A percentile compares a stretch with the other conserved stretches of the same genome.
These are phyloP conservation scores for Galerina sulciceps DNA, from an alignment of 768 basidiomycete species.

Conservation along the genomic window DNA sequence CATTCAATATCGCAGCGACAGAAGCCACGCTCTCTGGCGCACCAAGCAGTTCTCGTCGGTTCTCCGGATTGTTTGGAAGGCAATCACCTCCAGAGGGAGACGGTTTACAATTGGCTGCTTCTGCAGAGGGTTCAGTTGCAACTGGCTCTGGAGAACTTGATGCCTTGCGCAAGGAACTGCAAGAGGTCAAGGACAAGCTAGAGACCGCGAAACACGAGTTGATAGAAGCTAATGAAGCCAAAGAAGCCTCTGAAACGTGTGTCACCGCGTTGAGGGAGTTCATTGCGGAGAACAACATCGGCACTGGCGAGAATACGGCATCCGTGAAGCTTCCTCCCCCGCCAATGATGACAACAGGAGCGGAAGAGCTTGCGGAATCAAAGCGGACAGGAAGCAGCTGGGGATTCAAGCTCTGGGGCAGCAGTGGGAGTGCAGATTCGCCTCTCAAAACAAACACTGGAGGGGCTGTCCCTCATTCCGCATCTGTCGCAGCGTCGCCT, in stretches of 20 bases:
- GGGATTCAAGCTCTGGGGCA: conserved; percentile 74
- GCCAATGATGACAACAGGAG: conserved; percentile 42
- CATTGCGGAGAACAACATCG: conserved; percentile 75
- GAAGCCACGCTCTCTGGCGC: conserved; percentile 29
- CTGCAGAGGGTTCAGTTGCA: conserved; percentile 2
- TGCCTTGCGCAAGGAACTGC: conserved; percentile 62
- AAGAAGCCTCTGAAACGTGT: conserved; percentile 86
- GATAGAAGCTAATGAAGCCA: conserved; percentile 78
- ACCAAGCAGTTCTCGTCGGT: conserved; percentile 37
- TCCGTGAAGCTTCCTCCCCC: conserved; percentile 45
- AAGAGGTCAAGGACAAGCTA: conserved; percentile 57
- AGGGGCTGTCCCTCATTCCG: conserved; percentile 11
- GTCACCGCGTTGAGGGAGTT: conserved; percentile 83
- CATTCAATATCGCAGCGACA: conserved; percentile 34
- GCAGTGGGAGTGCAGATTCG: conserved; percentile 12
- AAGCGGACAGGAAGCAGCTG: conserved; percentile 48
- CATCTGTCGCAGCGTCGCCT: conserved; percentile 10
- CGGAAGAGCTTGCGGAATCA: conserved; percentile 32
- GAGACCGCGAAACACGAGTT: conserved; percentile 71
- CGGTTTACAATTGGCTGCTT: conserved; percentile 23
- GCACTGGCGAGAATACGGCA: conserved; percentile 30
- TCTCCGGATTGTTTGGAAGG: conserved; percentile 60
- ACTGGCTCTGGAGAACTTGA: conserved; percentile 49
- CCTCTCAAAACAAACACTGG: conserved; percentile 14
- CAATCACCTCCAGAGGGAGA: conserved; percentile 47